Base-by-base conservation (phyloP, 73 alveolate genomes). In the Stentor roeselii region DNA sequence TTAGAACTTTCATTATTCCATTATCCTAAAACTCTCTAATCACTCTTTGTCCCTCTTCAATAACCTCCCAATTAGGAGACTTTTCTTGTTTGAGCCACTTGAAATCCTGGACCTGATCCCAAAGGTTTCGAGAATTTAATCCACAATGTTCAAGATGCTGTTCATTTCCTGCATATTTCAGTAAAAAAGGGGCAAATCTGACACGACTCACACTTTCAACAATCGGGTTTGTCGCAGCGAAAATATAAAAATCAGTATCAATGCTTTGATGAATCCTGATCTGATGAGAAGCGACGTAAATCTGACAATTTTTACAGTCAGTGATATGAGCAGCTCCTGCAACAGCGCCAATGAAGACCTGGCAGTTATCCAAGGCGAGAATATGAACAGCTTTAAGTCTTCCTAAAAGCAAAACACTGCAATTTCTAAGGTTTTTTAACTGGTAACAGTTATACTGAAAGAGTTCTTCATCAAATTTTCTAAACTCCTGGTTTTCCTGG, bases 61-160 rank as follows among this genome's bases (percentile, higher is more conserved):
- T 88, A 42, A 86, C 84, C 3, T 91, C 89, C 91, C 92, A 95
- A 78, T 95, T 95, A 40, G 99, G 99, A 35, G 98, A 93, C 82
- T 91, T 86, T 74, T 91, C 98, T 83, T 93, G 82, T 89, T 87
- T 95, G 35, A 84, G 93, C 98, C 99, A 95, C 78, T 95, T 95
- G 78, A 95, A 95, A 89, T 95, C 99, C 82, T 86, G 90, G 34
- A 95, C 95, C 59, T 86, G 67, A 82, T 91, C 88, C 95, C 96
- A 95, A 36, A 84, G 86, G 89, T 93, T 92, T 80, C 86, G 91
- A 50, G 84, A 77, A 74, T 82, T 78, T 42, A 95, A 75, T 41
- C 95, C 94, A 59, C 93, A 59, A 40, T 82, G 86, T 61, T 85
- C 83, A 60, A 87, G 3, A 78, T 90, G 90, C 15, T 87, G 67